phyloP scores from a whole-genome alignment of 2,329 filamentous ascomycete species.

The Exophiala spinifera region DNA sequence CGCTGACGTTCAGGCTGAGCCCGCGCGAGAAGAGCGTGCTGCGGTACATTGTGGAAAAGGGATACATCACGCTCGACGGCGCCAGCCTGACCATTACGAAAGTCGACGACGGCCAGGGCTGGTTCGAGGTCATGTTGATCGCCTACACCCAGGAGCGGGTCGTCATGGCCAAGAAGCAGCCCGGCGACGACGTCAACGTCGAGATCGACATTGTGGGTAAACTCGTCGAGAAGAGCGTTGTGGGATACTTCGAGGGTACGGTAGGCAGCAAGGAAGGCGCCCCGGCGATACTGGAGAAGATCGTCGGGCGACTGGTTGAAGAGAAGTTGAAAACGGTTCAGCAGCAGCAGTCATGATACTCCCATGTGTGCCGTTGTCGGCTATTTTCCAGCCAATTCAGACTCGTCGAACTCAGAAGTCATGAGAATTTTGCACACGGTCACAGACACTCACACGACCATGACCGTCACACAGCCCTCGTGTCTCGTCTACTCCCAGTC shows the following conservation, averaged over 20 bases:
- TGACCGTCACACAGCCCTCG: too few species aligned
- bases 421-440: too few species aligned
- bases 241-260: conserved; percentile 64
- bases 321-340: conserved; percentile 54
- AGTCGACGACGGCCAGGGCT: conserved; percentile 76
- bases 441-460: too few species aligned
- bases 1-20: conserved; percentile 77
- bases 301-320: conserved; percentile 72
- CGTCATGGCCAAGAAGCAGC: conserved; percentile 72
- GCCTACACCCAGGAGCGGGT: conserved; percentile 93
- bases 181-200: conserved; percentile 81
- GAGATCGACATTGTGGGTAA: conserved; percentile 83
- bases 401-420: too few species aligned
- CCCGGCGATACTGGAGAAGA: conserved; percentile 63
- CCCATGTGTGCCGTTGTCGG: too few species aligned
- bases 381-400: too few species aligned
- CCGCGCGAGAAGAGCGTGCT: conserved; percentile 61
- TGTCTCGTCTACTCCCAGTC: too few species aligned
- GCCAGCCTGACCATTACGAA: conserved; percentile 89
- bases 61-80: conserved; percentile 89
- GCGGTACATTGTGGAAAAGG: conserved; percentile 92
- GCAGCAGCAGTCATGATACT: background rate
- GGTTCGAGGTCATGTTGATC: conserved; percentile 95
- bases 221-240: conserved; percentile 71
- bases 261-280: conserved; percentile 32